Percentiles rank a stretch among this genome's conserved stretches.
Conservation (phyloP, 352 stramenopile genomes). For the Globisporangium abappressorium region DNA sequence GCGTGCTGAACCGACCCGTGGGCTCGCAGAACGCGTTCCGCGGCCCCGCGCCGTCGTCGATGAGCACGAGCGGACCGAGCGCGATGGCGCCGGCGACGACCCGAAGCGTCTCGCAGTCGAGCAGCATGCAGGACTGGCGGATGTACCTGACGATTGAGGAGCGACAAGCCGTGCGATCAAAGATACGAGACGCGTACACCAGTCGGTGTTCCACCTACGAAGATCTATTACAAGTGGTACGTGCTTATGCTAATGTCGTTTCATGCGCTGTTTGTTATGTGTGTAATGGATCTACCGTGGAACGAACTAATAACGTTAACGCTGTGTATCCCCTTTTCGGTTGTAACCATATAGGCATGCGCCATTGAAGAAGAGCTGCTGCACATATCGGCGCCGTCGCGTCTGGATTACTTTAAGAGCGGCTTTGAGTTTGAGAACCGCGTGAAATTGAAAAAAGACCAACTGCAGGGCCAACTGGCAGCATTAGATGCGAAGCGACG, state of each 20-base stretch:
- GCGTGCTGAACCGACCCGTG: constrained; percentile 71
- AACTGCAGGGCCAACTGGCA: constrained; percentile 80
- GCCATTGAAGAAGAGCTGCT: constrained; percentile 88
- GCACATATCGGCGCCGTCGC: constrained; percentile 85
- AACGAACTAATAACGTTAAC: constrained; percentile 5
- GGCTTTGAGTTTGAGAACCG: constrained; percentile 90
- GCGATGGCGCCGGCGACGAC: constrained; percentile 34
- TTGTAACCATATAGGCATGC: constrained; percentile 51
- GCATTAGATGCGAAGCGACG: constrained; percentile 78
- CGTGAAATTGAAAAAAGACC: constrained; percentile 88
- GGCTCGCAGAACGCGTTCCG: constrained; percentile 23
- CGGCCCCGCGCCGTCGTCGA: constrained; percentile 19
- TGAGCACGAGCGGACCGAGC: constrained; percentile 15
- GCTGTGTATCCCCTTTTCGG: background rate
- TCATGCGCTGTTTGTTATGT: background rate
- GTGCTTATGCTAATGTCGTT: constrained; percentile 6
- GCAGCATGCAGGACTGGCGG: constrained; percentile 83
- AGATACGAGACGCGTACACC: constrained; percentile 86
- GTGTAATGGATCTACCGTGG: constrained; percentile 1
- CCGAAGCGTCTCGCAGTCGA: constrained; percentile 56
- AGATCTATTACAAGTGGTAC: constrained; percentile 86
- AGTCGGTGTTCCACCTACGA: constrained; percentile 84
- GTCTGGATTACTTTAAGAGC: constrained; percentile 90
- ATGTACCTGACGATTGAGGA: constrained; percentile 91
- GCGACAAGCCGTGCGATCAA: constrained; percentile 81